Evolutionary conservation across 2,329 filamentous ascomycete species (phyloP), one percentile per base, ranked within the genome.

Genomic region (Acarospora socialis): DNA sequence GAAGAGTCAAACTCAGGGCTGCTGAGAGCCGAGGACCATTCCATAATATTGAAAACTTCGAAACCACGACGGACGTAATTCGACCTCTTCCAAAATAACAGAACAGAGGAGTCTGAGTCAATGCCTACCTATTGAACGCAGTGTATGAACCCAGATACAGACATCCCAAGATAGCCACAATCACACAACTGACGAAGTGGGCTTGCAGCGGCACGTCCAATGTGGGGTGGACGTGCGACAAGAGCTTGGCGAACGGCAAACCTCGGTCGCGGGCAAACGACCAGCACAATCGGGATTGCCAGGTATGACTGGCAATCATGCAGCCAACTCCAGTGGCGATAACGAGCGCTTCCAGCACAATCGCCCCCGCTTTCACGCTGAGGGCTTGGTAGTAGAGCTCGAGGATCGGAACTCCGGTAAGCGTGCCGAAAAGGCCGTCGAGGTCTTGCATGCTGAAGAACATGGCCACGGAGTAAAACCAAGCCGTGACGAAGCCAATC

Each of bases 231-330:
- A 68, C 57, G 7, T 51, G 46, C 7, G 52, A 46, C 7, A 66
- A 48, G 37, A 54, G 56, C 12, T 39, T 28, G 13, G 57, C 53
- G n/a, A 53, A 56, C 0, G 65, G 64, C 1, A 68, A 37, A 3
- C 63, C 65, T 9, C 53, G 46, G 41, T 69, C 66, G 4, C 65
- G 54, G 7, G 66, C 63, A 42, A 69, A 68, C 12, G 60, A 63
- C 64, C 64, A 68, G 36, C 58, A 61, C 5, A 67, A 51, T 1
- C 65, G 54, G 20, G 57, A 60, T 41, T 66, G 61, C 57, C 62
- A 67, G 4, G 63, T 66, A 34, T 67, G 61, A 33, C 52, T 55
- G 3, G 61, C 56, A 27, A 65, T 54, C 32, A 60, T 45, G 39
- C 61, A 65, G 10, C 61, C 60, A 30, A 65, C 43, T 2, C 61